Conservation (phyloP, 345 rosid genomes). For the thale cress (Arabidopsis thaliana) region TAIR10.1 NC_003071.7:12481501-12482000, state of each 20-base stretch:
- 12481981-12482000: conserved; percentile 43
- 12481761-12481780: conserved; percentile 25
- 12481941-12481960: conserved; percentile 36
- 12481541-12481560: neutral
- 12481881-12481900: neutral
- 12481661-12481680: conserved; percentile 21
- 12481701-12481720: conserved; percentile 40
- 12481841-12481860: conserved; percentile 31
- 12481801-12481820: neutral
- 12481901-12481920: conserved; percentile 8
- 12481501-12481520: neutral
- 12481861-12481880: neutral
- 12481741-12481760: conserved; percentile 17
- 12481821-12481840: neutral
- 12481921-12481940: neutral
- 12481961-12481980: conserved; percentile 40
- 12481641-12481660: conserved; percentile 21
- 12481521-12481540: neutral
- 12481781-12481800: conserved; percentile 21
- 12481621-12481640: neutral
- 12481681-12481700: conserved; percentile 7
- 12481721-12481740: conserved; percentile 22
- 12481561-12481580: conserved; percentile 8
- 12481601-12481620: conserved; percentile 7
- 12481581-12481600: conserved; percentile 40